These are phyloP conservation scores for Aspergillus versicolor DNA, from an alignment of 2,329 filamentous ascomycete genomes.

Conservation along the genomic window DNA sequence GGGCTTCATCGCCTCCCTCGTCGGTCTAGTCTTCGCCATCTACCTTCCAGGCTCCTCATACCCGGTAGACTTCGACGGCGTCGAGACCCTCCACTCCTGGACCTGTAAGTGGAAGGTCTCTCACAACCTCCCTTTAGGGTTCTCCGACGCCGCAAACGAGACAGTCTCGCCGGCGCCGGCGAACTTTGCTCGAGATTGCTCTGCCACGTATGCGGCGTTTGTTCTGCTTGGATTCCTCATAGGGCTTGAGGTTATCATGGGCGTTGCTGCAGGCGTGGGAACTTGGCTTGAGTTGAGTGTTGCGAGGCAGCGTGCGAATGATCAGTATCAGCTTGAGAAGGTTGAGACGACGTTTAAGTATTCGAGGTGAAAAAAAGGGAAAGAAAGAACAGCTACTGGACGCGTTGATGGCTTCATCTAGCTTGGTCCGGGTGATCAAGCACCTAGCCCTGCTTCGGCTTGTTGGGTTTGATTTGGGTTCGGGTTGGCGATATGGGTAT, in stretches of 20 bases:
- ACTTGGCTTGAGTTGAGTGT: slow-evolving; percentile 33
- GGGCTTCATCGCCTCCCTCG: slow-evolving; percentile 37
- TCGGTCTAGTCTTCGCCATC: slow-evolving; percentile 33
- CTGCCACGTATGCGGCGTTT: slow-evolving; percentile 36
- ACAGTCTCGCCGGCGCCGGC: slow-evolving; percentile 26
- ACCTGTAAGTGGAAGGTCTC: slow-evolving; percentile 40
- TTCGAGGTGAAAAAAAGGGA: slow-evolving; percentile 2
- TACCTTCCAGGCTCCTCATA: slow-evolving; percentile 32
- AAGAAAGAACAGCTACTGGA: not conserved
- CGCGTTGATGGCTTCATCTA: not conserved
- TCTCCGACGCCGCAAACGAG: slow-evolving; percentile 7
- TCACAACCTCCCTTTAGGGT: slow-evolving; percentile 12
- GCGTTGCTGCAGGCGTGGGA: slow-evolving; percentile 29
- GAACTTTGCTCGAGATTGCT: slow-evolving; percentile 40
- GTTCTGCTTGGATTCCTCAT: slow-evolving; percentile 35
- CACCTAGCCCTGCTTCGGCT: not conserved
- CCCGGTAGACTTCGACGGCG: slow-evolving; percentile 28
- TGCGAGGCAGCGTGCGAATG: slow-evolving; percentile 24
- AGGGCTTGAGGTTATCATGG: slow-evolving; percentile 36
- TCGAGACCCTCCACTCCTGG: slow-evolving; percentile 43
- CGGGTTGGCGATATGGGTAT: not conserved
- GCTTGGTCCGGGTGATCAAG: not conserved
- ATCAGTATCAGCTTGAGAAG: slow-evolving; percentile 27
- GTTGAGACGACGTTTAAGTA: slow-evolving; percentile 28
- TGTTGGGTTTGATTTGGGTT: not conserved